Percentiles rank a stretch among this genome's conserved stretches.
Conservation (phyloP, 202 grass and related monocot genomes). For the Cymbopogon flexuosus region DNA sequence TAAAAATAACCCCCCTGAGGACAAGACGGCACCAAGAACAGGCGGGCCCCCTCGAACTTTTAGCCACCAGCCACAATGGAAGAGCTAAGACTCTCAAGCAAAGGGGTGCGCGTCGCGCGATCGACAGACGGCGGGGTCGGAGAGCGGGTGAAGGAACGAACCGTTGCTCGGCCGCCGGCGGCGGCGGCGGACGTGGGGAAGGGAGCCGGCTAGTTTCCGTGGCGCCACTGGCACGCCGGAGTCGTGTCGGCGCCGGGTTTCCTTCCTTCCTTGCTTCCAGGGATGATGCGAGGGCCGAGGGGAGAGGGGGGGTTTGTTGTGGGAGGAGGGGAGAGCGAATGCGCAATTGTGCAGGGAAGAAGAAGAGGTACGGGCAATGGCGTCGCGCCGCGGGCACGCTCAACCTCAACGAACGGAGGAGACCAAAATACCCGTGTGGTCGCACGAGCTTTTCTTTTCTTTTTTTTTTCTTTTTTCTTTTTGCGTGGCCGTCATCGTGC, state of each 20-base stretch:
- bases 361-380: not conserved
- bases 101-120: too few relatives aligned
- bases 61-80: not conserved
- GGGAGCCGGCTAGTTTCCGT: not conserved
- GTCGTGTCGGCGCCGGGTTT: not conserved
- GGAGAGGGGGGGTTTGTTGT: not conserved
- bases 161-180: not conserved
- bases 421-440: not conserved
- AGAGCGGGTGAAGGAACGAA: not conserved
- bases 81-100: not conserved
- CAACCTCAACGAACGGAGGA: not conserved
- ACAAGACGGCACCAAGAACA: not conserved
- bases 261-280: not conserved
- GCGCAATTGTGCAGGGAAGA: too few relatives aligned
- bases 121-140: not conserved
- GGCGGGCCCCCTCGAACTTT: not conserved
- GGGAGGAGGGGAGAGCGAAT: too few relatives aligned
- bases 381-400: not conserved
- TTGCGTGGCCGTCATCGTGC: not conserved
- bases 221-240: not conserved
- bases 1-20: not conserved
- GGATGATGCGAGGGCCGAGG: not conserved
- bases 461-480: too few relatives aligned
- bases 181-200: not conserved
- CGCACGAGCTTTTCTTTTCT: not conserved